Evolutionary conservation across 176 grass and related monocot genomes (phyloP).

Genomic region (Poa annua): DNA sequence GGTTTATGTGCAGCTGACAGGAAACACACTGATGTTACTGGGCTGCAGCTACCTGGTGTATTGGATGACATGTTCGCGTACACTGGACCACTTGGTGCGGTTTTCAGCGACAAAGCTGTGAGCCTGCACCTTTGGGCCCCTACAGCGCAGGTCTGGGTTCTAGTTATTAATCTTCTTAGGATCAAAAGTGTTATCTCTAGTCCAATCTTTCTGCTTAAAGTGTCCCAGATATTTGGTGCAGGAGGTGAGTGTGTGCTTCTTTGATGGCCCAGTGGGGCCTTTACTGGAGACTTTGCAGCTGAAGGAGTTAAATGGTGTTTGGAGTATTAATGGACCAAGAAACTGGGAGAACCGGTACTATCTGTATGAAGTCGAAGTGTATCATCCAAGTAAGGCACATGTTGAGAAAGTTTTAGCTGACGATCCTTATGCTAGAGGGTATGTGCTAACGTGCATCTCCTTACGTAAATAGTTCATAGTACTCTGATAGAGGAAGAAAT

Average conservation of each 20-base stretch:
- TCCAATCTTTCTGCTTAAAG: not conserved
- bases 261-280: slow-evolving; percentile 62
- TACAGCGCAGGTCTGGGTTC: slow-evolving; percentile 73
- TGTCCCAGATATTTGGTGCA: slow-evolving; percentile 36
- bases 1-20: slow-evolving; percentile 57
- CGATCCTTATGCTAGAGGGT: slow-evolving; percentile 95
- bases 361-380: slow-evolving; percentile 77
- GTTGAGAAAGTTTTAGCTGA: slow-evolving; percentile 62
- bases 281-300: slow-evolving; percentile 55
- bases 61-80: slow-evolving; percentile 95
- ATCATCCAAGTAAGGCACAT: slow-evolving; percentile 66
- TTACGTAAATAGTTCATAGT: slow-evolving; percentile 4
- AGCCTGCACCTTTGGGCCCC: slow-evolving; percentile 89
- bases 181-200: not conserved
- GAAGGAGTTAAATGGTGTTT: slow-evolving; percentile 70
- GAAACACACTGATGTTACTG: slow-evolving; percentile 56
- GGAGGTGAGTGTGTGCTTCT: slow-evolving; percentile 72
- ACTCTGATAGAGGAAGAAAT: not conserved
- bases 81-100: slow-evolving; percentile 71
- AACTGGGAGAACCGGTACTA: slow-evolving; percentile 80
- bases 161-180: not conserved
- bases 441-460: slow-evolving; percentile 26
- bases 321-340: slow-evolving; percentile 74
- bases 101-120: slow-evolving; percentile 56
- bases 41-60: slow-evolving; percentile 77